Evolutionary conservation across 1,139 yeast species (phyloP).

Genomic region (Petasospora fabianii): DNA sequence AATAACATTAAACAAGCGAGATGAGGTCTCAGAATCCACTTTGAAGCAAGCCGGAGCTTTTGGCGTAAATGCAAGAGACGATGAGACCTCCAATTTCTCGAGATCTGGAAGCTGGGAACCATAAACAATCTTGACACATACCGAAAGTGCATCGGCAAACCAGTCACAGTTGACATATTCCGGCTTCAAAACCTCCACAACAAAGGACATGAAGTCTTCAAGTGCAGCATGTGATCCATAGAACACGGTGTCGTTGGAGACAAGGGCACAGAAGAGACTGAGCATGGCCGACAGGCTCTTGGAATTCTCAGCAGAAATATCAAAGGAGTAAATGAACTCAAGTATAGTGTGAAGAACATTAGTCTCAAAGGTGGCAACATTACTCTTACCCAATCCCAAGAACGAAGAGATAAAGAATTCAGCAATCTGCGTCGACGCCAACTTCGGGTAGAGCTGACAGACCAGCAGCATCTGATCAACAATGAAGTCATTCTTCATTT

Average conservation of each 20-base stretch:
- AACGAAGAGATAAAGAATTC: conserved; percentile 41
- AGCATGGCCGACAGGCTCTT: conserved; percentile 41
- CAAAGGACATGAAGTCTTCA: conserved; percentile 37
- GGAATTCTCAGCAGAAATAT: conserved; percentile 30
- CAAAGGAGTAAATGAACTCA: conserved; percentile 34
- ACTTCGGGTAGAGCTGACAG: conserved; percentile 47
- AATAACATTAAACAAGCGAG: conserved; percentile 41
- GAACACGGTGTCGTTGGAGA: conserved; percentile 37
- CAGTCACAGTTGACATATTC: conserved; percentile 41
- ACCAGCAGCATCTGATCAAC: conserved; percentile 47
- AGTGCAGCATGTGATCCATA: conserved; percentile 20
- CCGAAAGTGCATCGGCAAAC: conserved; percentile 47
- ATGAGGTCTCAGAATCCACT: conserved; percentile 33
- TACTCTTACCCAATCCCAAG: conserved; percentile 29
- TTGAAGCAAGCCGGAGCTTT: conserved; percentile 23
- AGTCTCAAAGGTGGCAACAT: conserved; percentile 30
- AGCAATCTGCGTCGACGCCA: conserved; percentile 33
- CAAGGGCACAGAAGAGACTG: conserved; percentile 45
- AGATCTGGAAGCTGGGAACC: conserved; percentile 41
- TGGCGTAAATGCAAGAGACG: conserved; percentile 17
- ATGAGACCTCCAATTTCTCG: conserved; percentile 25
- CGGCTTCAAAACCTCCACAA: conserved; percentile 38
- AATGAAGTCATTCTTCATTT: conserved; percentile 33
- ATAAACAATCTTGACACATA: conserved; percentile 47
- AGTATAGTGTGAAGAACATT: conserved; percentile 36